Percentiles rank a stretch among this genome's conserved stretches.
Conservation (phyloP, 768 basidiomycete genomes). For the Nidularia sp. region DNA sequence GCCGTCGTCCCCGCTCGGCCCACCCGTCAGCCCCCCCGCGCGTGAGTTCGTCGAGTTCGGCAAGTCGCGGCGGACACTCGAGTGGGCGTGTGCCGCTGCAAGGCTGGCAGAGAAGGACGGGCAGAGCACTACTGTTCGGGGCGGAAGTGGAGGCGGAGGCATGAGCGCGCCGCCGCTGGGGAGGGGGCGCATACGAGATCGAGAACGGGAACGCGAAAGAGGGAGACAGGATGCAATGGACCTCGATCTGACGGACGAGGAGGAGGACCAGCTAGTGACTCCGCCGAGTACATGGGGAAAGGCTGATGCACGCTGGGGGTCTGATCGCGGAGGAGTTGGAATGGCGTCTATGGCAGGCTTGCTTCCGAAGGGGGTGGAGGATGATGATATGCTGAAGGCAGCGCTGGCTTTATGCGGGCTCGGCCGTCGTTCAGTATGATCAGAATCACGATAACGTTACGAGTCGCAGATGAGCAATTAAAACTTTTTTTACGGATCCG, state of each 20-base stretch:
- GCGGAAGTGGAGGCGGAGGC: slow-evolving; percentile 2
- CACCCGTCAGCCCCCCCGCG: slow-evolving; percentile 48
- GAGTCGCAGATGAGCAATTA: neutral
- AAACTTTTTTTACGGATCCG: neutral
- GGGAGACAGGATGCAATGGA: slow-evolving; percentile 9
- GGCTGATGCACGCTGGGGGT: slow-evolving; percentile 34
- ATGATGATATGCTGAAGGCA: slow-evolving; percentile 69
- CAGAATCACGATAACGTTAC: neutral
- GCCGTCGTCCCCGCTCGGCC: slow-evolving; percentile 59
- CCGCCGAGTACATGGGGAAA: slow-evolving; percentile 50
- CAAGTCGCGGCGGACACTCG: slow-evolving; percentile 50
- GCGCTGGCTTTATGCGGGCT: slow-evolving; percentile 65
- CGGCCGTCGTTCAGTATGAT: slow-evolving; percentile 21
- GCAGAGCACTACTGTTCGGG: slow-evolving; percentile 1
- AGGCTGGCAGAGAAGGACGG: slow-evolving; percentile 42
- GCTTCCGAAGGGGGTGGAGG: slow-evolving; percentile 26
- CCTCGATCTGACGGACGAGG: slow-evolving; percentile 56
- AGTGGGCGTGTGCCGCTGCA: slow-evolving; percentile 73
- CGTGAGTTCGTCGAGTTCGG: slow-evolving; percentile 45
- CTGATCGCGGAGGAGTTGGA: slow-evolving; percentile 10
- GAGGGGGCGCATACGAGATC: neutral
- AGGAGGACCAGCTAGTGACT: slow-evolving; percentile 62
- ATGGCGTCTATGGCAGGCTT: slow-evolving; percentile 5
- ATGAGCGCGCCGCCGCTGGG: neutral
- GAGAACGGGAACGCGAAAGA: slow-evolving; percentile 1